A percentile compares a stretch with the other conserved stretches of the same genome.
These are phyloP conservation scores for Sherardia arvensis DNA, from an alignment of 257 asterid genomes.

Conservation along the genomic window DNA sequence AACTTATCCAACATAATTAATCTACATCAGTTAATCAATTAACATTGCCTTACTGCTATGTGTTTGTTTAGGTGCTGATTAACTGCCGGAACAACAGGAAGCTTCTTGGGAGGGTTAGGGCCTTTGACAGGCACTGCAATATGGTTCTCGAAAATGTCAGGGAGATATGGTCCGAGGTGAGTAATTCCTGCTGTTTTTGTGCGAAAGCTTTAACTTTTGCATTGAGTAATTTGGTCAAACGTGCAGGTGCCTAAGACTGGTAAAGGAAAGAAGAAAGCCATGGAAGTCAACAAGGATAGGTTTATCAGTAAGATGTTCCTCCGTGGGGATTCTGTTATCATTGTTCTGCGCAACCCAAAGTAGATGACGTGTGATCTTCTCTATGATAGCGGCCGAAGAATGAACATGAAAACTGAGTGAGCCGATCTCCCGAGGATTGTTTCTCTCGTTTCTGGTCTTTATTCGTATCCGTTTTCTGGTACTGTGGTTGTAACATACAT, in stretches of 20 bases:
- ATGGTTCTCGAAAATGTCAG: conserved; percentile 90
- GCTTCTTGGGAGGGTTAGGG: conserved; percentile 84
- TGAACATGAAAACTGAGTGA: background rate
- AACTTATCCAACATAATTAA: background rate
- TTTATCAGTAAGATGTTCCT: conserved; percentile 93
- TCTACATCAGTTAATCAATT: background rate
- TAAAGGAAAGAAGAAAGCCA: conserved; percentile 93
- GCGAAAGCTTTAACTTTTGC: background rate
- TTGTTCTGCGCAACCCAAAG: conserved; percentile 77
- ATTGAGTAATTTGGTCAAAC: background rate
- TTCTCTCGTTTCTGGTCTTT: background rate
- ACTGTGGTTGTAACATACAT: background rate
- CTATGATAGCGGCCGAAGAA: background rate
- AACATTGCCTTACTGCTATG: background rate
- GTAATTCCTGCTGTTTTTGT: background rate
- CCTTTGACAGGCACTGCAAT: conserved; percentile 88
- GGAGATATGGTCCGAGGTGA: conserved; percentile 93
- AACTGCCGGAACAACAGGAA: conserved; percentile 85
- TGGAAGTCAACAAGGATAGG: conserved; percentile 80
- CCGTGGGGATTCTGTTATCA: conserved; percentile 85
- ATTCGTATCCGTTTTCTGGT: background rate
- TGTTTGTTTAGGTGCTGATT: conserved; percentile 50
- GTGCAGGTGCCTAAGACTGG: conserved; percentile 77
- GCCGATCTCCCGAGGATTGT: background rate
- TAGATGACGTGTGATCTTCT: background rate